Conservation (phyloP, 257 asterid genomes). For the Solanum etuberosum region DNA sequence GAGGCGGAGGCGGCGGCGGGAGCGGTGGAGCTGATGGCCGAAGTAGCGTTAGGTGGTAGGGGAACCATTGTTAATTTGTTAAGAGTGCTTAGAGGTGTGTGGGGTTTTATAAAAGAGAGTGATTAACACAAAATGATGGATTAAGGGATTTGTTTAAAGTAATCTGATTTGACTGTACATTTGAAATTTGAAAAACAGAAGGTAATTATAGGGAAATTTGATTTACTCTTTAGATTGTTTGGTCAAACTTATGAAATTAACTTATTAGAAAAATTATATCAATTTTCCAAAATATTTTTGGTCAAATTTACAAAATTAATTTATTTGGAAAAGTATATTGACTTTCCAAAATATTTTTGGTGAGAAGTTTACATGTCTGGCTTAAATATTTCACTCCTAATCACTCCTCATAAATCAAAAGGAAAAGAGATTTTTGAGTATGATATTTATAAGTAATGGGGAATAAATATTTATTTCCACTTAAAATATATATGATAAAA, state of each 20-base stretch:
- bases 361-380: not conserved
- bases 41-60: conserved; percentile 13
- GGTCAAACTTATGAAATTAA: not conserved
- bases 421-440: not conserved
- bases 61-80: conserved; percentile 2
- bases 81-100: not conserved
- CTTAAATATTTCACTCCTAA: not conserved
- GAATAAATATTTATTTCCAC: not conserved
- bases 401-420: not conserved
- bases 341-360: not conserved
- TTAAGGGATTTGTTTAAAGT: not conserved
- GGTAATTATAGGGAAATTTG: not conserved
- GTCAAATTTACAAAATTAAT: not conserved
- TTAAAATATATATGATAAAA: not conserved
- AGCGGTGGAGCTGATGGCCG: not conserved
- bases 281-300: not conserved
- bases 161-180: not conserved
- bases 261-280: too few species aligned
- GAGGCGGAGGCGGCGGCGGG: not conserved
- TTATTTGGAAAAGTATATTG: not conserved
- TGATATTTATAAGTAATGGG: not conserved
- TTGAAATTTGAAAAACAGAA: not conserved
- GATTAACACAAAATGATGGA: not conserved
- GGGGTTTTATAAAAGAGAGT: not conserved
- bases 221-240: not conserved